Conservation (phyloP, 2,329 filamentous ascomycete genomes). For the Ustulina deusta region DNA sequence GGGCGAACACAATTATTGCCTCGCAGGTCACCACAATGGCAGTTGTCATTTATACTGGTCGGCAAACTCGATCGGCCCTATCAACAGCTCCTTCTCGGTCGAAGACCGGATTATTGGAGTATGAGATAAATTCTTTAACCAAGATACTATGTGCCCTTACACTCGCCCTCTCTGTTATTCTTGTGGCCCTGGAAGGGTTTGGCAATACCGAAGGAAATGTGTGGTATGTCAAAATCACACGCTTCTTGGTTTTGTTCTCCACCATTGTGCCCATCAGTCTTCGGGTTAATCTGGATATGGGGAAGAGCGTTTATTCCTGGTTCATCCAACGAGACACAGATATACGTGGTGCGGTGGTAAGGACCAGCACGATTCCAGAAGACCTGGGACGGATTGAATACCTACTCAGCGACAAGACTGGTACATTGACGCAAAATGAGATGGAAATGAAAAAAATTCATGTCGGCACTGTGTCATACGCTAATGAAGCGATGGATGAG, state of each 20-base stretch:
- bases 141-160: conserved; percentile 96
- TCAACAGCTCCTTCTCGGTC: conserved; percentile 93
- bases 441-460: conserved; percentile 99
- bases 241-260: conserved; percentile 98
- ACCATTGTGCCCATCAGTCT: conserved; percentile 98
- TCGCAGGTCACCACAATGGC: conserved; percentile 91
- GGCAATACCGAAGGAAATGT: conserved; percentile 71
- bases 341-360: conserved; percentile 91
- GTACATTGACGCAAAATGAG: conserved; percentile 97
- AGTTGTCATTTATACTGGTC: conserved; percentile 92
- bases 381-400: conserved; percentile 97
- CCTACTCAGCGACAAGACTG: conserved; percentile 95
- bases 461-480: conserved; percentile 96
- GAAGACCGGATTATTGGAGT: conserved; percentile 92
- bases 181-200: conserved; percentile 90
- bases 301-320: conserved; percentile 94
- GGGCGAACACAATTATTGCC: conserved; percentile 97
- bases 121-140: conserved; percentile 96
- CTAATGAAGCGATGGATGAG: conserved; percentile 99
- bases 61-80: conserved; percentile 91
- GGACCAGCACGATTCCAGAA: conserved; percentile 97
- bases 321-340: conserved; percentile 93
- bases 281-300: conserved; percentile 95
- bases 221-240: conserved; percentile 98
- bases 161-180: conserved; percentile 83